Evolutionary conservation across 2,329 filamentous ascomycete species (phyloP).

Genomic region (Dendrostoma leiphaemia): DNA sequence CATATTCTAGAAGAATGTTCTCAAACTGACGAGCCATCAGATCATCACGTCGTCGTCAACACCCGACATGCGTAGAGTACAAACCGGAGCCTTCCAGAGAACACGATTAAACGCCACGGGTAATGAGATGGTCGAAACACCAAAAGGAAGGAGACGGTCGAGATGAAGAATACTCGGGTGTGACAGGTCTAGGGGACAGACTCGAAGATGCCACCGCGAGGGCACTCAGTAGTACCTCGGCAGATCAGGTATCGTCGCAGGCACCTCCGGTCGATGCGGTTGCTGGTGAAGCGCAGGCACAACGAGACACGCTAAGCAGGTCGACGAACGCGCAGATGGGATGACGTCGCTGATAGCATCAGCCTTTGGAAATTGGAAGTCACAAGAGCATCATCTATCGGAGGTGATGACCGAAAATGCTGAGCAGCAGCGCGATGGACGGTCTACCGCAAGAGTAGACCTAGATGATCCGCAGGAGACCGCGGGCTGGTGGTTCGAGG

Average conservation of each 20-base stretch:
- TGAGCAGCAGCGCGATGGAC: neutral
- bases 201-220: neutral
- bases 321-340: neutral
- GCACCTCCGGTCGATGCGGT: neutral
- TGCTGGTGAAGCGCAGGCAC: too few species aligned
- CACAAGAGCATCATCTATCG: neutral
- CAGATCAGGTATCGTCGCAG: neutral
- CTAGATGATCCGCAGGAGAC: neutral
- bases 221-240: neutral
- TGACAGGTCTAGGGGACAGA: too few species aligned
- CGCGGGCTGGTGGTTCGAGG: neutral
- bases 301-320: neutral
- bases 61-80: neutral
- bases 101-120: neutral
- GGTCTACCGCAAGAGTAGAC: neutral
- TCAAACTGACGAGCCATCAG: neutral
- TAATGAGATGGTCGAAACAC: neutral
- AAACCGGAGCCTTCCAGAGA: neutral
- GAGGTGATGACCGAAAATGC: neutral
- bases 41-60: neutral
- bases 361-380: neutral
- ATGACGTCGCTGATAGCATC: constrained; percentile 4
- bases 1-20: constrained; percentile 8
- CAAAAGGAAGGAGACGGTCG: neutral
- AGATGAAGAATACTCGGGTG: neutral